Evolutionary conservation across 371 early-diverging fungal genomes (phyloP), one percentile per base, ranked within the genome.

Genomic region (Phascolomyces articulosus): DNA sequence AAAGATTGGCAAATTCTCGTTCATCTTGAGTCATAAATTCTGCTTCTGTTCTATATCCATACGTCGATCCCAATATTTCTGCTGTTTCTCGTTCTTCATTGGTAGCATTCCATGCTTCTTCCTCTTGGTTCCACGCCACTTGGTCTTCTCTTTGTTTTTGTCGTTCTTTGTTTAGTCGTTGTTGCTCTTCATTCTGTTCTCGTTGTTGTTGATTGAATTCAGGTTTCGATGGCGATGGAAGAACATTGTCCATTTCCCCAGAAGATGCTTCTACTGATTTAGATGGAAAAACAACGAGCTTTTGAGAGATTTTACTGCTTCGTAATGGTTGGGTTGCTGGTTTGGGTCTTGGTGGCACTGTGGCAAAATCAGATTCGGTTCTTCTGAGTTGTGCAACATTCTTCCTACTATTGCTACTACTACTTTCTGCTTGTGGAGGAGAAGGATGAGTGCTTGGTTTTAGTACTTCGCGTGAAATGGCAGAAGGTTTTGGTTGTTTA

Each of bases 261-360:
- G 62, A 15, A 18, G 57, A 34, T 27, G 49, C 48, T 23, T 78
- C 76, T 0, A 69, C 58, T 0, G 73, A 66, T n/a, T 72, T 60
- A 11, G 92, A 93, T 15, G 98, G 96, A 59, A 98, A 91, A 34
- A 98, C 75, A 0, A 93, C 91, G 4, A 96, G 84, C 79, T 98
- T 98, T 70, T 95, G 95, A 23, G 92, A 90, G 23, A 90, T 87
- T 74, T 95, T 96, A 23, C 95, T 95, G 10, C 95, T 96, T 69
- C 96, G 85, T 31, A 87, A 81, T 9, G 90, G 91, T 28, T 85
- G 83, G 62, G 80, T 78, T 21, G 68, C 58, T 55, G n/a, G n/a
- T n/a, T 78, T 82, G 34, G 66, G 69, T 54, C 71, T 62, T 11
- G 47, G 47, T 11, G 58, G 40, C 38, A 40, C 23, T 15, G 20